Evolutionary conservation across 441 rosid species (phyloP).

Genomic region (Populus hybrid): DNA sequence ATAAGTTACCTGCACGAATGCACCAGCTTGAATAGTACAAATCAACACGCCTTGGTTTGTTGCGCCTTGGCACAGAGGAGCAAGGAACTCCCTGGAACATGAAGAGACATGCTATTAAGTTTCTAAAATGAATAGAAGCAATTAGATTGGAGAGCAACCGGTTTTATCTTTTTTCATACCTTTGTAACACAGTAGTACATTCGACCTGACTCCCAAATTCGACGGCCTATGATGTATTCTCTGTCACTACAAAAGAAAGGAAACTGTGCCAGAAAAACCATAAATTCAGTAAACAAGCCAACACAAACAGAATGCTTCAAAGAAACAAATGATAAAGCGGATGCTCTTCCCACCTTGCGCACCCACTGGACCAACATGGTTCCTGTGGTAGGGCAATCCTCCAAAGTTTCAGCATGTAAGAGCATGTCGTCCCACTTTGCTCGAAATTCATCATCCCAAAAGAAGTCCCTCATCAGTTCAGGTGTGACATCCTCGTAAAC

Average conservation of each 20-base stretch:
- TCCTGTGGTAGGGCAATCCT: slow-evolving; percentile 70
- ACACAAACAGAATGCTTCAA: background rate
- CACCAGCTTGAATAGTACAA: slow-evolving; percentile 94
- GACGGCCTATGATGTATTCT: slow-evolving; percentile 85
- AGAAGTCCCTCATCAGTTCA: slow-evolving; percentile 84
- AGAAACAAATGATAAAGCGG: background rate
- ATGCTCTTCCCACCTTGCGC: slow-evolving; percentile 56
- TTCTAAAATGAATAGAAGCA: background rate
- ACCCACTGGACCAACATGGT: slow-evolving; percentile 86
- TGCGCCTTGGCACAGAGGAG: slow-evolving; percentile 61
- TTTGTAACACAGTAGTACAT: slow-evolving; percentile 78
- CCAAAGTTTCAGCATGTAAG: slow-evolving; percentile 49
- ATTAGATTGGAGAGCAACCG: background rate
- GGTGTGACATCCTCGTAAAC: slow-evolving; percentile 88
- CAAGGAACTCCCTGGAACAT: slow-evolving; percentile 70
- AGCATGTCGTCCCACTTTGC: slow-evolving; percentile 90
- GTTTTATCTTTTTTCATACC: slow-evolving; percentile 37
- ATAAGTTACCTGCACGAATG: slow-evolving; percentile 69
- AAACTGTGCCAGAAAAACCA: slow-evolving; percentile 47
- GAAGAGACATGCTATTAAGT: slow-evolving; percentile 15
- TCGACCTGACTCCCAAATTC: slow-evolving; percentile 87
- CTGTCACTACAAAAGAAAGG: slow-evolving; percentile 97
- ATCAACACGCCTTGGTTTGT: slow-evolving; percentile 88
- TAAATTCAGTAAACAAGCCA: slow-evolving; percentile 4
- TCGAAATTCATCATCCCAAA: slow-evolving; percentile 90